phyloP scores from a whole-genome alignment of 805 yeast species.

The Teunomyces aglyptinius region DNA sequence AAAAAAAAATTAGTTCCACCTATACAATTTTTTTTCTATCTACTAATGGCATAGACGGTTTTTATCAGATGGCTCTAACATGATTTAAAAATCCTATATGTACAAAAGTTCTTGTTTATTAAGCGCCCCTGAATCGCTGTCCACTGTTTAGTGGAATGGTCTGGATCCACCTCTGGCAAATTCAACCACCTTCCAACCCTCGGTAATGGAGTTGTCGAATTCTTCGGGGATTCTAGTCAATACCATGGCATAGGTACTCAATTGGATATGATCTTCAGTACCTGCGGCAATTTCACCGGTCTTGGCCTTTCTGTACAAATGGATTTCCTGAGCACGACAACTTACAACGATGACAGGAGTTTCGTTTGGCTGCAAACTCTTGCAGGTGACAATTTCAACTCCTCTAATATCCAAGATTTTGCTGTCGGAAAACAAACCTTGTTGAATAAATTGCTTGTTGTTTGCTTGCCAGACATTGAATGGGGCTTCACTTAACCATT shows the following conservation, averaged over 20 bases:
- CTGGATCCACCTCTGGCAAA: constrained; percentile 92
- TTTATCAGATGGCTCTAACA: not conserved
- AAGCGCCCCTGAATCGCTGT: not conserved
- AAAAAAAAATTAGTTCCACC: too few relatives aligned
- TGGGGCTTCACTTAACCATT: constrained; percentile 97
- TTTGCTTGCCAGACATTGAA: constrained; percentile 91
- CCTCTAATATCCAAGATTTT: constrained; percentile 91
- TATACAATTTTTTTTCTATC: not conserved
- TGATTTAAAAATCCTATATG: not conserved
- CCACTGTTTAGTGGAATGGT: constrained; percentile 51
- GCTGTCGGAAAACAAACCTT: constrained; percentile 88
- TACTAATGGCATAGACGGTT: too few relatives aligned
- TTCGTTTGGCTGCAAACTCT: constrained; percentile 84
- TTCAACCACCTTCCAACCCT: constrained; percentile 96
- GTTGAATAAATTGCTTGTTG: constrained; percentile 88
- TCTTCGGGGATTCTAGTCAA: constrained; percentile 91
- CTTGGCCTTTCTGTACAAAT: constrained; percentile 81
- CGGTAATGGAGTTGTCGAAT: constrained; percentile 84
- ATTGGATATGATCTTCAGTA: constrained; percentile 85
- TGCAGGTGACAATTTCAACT: constrained; percentile 86
- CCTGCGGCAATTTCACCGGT: constrained; percentile 97
- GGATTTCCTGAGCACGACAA: constrained; percentile 95
- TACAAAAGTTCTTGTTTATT: not conserved
- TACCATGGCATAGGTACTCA: constrained; percentile 95
- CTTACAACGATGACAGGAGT: constrained; percentile 90